Percentiles rank a stretch among this genome's conserved stretches.
Conservation (phyloP, 2,329 filamentous ascomycete genomes). For the Ceratocystis diversiconidia region DNA sequence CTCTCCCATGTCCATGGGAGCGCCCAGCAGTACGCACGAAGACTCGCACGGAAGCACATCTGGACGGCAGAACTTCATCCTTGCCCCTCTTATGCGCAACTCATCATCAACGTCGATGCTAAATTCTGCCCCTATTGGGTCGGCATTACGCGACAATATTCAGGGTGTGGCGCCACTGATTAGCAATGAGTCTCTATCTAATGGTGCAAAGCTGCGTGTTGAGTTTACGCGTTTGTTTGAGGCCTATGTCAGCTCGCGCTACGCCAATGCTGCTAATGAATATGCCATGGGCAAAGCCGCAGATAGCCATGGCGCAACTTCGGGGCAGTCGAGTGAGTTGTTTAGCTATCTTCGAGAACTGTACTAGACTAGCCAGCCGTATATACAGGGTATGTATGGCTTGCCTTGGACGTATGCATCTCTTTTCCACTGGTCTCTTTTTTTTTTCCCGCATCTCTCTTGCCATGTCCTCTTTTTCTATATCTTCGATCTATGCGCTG, state of each 20-base stretch:
- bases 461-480: not conserved
- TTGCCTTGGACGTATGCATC: no score
- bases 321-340: constrained; percentile 8
- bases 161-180: constrained; percentile 17
- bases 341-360: constrained; percentile 13
- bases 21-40: constrained; percentile 9
- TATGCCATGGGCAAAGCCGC: constrained; percentile 4
- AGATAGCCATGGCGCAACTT: constrained; percentile 2
- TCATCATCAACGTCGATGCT: constrained; percentile 7
- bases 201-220: constrained; percentile 36
- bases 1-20: not conserved
- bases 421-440: not conserved
- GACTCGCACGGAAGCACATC: constrained; percentile 7
- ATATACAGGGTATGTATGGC: no score
- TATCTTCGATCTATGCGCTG: not conserved
- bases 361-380: constrained; percentile 1
- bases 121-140: constrained; percentile 11
- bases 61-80: constrained; percentile 7
- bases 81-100: constrained; percentile 12
- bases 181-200: constrained; percentile 22
- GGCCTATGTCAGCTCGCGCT: constrained; percentile 26
- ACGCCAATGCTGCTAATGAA: constrained; percentile 8
- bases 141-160: constrained; percentile 9
- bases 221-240: constrained; percentile 39
- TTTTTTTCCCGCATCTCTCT: not conserved